Evolutionary conservation across 2,329 filamentous ascomycete species (phyloP).

Genomic region (Zasmidium cellare): DNA sequence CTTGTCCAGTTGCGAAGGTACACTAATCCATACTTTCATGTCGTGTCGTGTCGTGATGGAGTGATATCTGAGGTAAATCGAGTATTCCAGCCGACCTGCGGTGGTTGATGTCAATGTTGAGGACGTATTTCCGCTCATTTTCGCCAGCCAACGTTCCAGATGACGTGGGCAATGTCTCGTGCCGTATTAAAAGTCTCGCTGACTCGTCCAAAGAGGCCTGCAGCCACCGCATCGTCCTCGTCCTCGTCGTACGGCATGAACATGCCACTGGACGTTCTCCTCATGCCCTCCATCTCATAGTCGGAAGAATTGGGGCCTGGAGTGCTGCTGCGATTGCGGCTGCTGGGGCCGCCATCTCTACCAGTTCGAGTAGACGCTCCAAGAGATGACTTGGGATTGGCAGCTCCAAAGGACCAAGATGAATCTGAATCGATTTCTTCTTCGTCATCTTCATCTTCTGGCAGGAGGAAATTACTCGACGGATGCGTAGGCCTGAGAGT

Average conservation of each 20-base stretch:
- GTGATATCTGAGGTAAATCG: not conserved
- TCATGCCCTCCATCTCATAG: slow-evolving; percentile 63
- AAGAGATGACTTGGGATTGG: slow-evolving; percentile 34
- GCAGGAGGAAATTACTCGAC: slow-evolving; percentile 60
- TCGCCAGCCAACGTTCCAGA: slow-evolving; percentile 67
- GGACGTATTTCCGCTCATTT: slow-evolving; percentile 38
- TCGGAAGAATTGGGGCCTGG: slow-evolving; percentile 14
- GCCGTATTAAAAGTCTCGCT: slow-evolving; percentile 74
- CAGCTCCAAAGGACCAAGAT: slow-evolving; percentile 36
- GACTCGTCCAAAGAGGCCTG: slow-evolving; percentile 73
- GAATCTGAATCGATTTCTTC: slow-evolving; percentile 27
- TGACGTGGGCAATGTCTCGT: slow-evolving; percentile 64
- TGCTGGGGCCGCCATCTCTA: slow-evolving; percentile 37
- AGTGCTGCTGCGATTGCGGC: slow-evolving; percentile 17
- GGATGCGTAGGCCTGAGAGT: slow-evolving; percentile 72
- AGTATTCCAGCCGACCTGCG: not conserved
- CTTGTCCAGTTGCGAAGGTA: not conserved
- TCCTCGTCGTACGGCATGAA: slow-evolving; percentile 84
- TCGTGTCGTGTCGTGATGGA: not conserved
- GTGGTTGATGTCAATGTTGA: not conserved
- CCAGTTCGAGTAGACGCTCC: slow-evolving; percentile 10
- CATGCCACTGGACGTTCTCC: slow-evolving; percentile 82
- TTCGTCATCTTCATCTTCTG: slow-evolving; percentile 15
- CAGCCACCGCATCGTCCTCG: slow-evolving; percentile 55
- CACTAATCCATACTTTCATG: not conserved